These are phyloP conservation scores for Hymenoscyphus albidus DNA, from an alignment of 2,329 filamentous ascomycete species.

Conservation along the genomic window DNA sequence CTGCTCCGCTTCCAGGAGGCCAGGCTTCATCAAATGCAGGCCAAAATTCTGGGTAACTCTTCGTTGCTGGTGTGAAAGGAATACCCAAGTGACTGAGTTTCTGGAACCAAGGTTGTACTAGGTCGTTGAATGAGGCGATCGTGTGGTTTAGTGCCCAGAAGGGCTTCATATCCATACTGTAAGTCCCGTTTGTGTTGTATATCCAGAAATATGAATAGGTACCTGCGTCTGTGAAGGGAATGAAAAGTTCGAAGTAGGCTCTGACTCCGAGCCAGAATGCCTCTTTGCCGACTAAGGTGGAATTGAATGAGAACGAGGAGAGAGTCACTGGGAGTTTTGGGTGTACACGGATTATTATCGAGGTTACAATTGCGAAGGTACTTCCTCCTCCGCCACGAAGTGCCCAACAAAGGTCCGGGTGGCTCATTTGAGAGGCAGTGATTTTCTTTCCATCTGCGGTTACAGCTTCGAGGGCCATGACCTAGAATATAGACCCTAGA, in stretches of 20 bases:
- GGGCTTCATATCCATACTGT: slow-evolving; percentile 33
- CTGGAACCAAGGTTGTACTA: slow-evolving; percentile 39
- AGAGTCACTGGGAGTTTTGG: slow-evolving; percentile 37
- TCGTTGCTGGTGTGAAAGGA: slow-evolving; percentile 32
- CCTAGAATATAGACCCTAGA: neutral
- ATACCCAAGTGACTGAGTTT: slow-evolving; percentile 33
- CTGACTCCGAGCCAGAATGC: slow-evolving; percentile 51
- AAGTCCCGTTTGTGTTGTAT: slow-evolving; percentile 31
- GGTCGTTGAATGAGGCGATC: slow-evolving; percentile 25
- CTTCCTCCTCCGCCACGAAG: slow-evolving; percentile 32
- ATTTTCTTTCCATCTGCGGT: slow-evolving; percentile 24
- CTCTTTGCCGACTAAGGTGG: slow-evolving; percentile 37
- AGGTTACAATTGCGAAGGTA: slow-evolving; percentile 59
- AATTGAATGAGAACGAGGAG: slow-evolving; percentile 43
- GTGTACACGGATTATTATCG: slow-evolving; percentile 51
- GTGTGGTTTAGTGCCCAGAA: slow-evolving; percentile 33
- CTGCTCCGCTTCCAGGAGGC: slow-evolving; percentile 34
- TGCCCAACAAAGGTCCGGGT: slow-evolving; percentile 28
- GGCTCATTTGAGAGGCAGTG: slow-evolving; percentile 20
- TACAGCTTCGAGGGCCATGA: slow-evolving; percentile 21
- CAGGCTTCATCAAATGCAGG: slow-evolving; percentile 41
- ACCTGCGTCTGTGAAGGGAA: slow-evolving; percentile 37
- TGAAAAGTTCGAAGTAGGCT: slow-evolving; percentile 45
- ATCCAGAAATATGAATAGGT: slow-evolving; percentile 36
- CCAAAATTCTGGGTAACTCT: slow-evolving; percentile 18